Evolutionary conservation across 495 filamentous ascomycete genomes (phyloP).

Genomic region (Xylaria intraflava): DNA sequence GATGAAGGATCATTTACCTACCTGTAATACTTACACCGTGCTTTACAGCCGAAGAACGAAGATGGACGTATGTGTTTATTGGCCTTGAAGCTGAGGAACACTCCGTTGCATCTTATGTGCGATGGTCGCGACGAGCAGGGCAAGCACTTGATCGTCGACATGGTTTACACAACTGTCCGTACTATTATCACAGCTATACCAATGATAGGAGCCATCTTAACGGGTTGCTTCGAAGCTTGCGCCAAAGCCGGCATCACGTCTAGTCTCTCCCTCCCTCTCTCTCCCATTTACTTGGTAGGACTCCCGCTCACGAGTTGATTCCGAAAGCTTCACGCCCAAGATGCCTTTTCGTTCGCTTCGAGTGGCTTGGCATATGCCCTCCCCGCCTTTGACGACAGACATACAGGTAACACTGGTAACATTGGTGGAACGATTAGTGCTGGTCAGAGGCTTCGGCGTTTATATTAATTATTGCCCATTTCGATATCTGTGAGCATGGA

Average conservation of each 20-base stretch:
- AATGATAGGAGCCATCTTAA: too few relatives aligned
- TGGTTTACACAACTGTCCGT: conserved; percentile 1
- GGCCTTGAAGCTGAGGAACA: conserved; percentile 1
- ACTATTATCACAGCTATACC: neutral
- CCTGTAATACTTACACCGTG: too few relatives aligned
- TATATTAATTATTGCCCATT: too few relatives aligned
- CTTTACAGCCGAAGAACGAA: too few relatives aligned
- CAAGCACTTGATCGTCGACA: neutral
- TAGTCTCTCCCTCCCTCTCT: neutral
- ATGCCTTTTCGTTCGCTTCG: conserved; percentile 4
- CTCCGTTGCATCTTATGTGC: too few relatives aligned
- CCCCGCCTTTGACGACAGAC: conserved; percentile 18
- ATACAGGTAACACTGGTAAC: conserved; percentile 32
- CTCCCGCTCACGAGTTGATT: conserved; percentile 1
- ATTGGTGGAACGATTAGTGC: conserved; percentile 30
- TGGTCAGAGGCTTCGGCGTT: too few relatives aligned
- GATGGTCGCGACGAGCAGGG: neutral
- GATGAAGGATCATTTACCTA: neutral
- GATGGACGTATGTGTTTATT: too few relatives aligned
- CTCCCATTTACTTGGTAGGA: conserved; percentile 3
- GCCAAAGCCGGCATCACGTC: neutral
- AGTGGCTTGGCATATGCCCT: conserved; percentile 14
- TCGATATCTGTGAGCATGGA: too few relatives aligned
- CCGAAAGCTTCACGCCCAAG: conserved; percentile 3
- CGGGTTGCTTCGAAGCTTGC: too few relatives aligned